Percentiles rank a stretch among this genome's conserved stretches.
Evolutionary conservation across 805 yeast species (phyloP).

Genomic region (Candida adriatica): DNA sequence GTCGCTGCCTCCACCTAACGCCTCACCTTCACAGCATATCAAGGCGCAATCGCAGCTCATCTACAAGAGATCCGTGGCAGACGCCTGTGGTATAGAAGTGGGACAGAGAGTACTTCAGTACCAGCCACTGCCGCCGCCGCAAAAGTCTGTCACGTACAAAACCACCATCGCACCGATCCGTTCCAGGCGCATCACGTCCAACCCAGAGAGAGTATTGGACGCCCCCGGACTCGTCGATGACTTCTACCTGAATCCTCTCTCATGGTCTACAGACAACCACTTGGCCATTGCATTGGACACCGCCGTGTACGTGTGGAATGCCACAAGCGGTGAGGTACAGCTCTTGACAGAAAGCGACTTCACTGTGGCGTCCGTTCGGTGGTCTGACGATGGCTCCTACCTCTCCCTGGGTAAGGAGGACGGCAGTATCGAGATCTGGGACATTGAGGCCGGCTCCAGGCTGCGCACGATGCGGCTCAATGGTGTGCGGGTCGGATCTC

Average conservation of each 20-base stretch:
- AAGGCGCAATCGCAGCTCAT: constrained; percentile 36
- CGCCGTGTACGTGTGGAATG: constrained; percentile 89
- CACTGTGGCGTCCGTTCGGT: constrained; percentile 63
- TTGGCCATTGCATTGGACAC: constrained; percentile 85
- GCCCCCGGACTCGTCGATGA: constrained; percentile 95
- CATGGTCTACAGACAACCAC: constrained; percentile 81
- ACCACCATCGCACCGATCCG: constrained; percentile 50
- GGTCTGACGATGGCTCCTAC: constrained; percentile 90
- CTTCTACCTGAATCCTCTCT: constrained; percentile 76
- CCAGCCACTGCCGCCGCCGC: constrained; percentile 76
- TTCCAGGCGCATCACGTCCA: constrained; percentile 72
- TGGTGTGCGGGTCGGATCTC: constrained; percentile 73
- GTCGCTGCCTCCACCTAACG: constrained; percentile 36
- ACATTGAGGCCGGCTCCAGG: constrained; percentile 67
- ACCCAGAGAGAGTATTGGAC: constrained; percentile 89
- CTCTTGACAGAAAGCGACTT: constrained; percentile 54
- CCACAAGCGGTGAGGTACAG: constrained; percentile 71
- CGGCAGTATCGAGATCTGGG: constrained; percentile 91
- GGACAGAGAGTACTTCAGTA: constrained; percentile 80
- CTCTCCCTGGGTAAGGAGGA: constrained; percentile 77
- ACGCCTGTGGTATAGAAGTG: constrained; percentile 86
- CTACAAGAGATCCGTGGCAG: constrained; percentile 80
- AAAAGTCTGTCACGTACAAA: constrained; percentile 18
- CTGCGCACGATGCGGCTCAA: constrained; percentile 68
- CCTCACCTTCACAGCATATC: constrained; percentile 37